These are phyloP conservation scores for Nannochloris sp. DNA, from an alignment of 139 green algal genomes.

Conservation along the genomic window DNA sequence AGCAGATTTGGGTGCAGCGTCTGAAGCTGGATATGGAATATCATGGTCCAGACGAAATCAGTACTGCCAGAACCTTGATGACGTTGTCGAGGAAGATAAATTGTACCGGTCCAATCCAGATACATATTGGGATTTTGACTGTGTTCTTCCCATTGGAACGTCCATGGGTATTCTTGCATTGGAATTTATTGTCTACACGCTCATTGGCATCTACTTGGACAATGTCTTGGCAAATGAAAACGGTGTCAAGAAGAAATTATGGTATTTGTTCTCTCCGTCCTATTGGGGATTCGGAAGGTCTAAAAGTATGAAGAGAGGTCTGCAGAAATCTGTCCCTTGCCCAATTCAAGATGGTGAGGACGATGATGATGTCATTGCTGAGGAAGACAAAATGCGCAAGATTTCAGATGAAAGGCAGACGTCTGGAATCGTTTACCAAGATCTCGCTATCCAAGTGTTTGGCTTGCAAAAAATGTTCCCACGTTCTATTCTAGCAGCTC, in stretches of 20 bases:
- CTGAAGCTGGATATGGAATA: conserved; percentile 23
- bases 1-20: conserved; percentile 54
- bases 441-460: conserved; percentile 55
- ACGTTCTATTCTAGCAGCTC: background rate
- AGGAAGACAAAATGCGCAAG: conserved; percentile 46
- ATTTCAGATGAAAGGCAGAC: background rate
- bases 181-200: conserved; percentile 51
- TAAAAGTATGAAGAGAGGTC: background rate
- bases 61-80: conserved; percentile 31
- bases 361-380: conserved; percentile 58
- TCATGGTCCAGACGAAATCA: conserved; percentile 32
- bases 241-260: conserved; percentile 33
- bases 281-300: conserved; percentile 49
- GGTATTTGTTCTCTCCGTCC: conserved; percentile 46
- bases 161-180: conserved; percentile 30
- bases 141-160: conserved; percentile 50
- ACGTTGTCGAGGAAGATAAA: background rate
- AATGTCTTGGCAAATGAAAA: conserved; percentile 80
- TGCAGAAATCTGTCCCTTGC: conserved; percentile 1
- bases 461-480: conserved; percentile 60
- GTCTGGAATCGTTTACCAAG: background rate
- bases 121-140: conserved; percentile 53
- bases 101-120: conserved; percentile 9
- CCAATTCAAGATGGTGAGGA: background rate
- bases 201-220: conserved; percentile 81